Percentiles rank a stretch among this genome's conserved stretches.
phyloP scores from a whole-genome alignment of 345 rosid genomes.

The Trapa incisa region DNA sequence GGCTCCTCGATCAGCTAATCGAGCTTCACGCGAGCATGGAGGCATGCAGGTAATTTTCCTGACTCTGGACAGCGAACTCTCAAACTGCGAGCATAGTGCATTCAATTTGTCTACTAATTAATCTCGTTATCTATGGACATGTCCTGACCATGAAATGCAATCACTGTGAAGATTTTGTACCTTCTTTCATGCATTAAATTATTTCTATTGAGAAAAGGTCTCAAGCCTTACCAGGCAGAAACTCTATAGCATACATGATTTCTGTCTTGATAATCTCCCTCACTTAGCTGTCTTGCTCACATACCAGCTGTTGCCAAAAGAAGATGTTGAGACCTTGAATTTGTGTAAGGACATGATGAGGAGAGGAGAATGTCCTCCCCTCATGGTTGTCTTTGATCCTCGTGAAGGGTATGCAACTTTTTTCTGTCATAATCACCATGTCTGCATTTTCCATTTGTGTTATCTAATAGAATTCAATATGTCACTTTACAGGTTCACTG shows the following conservation, averaged over 20 bases:
- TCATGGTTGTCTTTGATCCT: slow-evolving; percentile 66
- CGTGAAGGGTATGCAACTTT: slow-evolving; percentile 55
- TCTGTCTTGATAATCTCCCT: not conserved
- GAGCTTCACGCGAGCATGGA: slow-evolving; percentile 54
- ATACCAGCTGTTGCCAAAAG: slow-evolving; percentile 60
- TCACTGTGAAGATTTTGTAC: too few species aligned
- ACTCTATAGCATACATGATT: not conserved
- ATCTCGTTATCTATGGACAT: too few species aligned
- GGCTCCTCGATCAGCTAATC: slow-evolving; percentile 61
- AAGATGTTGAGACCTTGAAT: slow-evolving; percentile 56
- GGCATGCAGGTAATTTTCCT: slow-evolving; percentile 71
- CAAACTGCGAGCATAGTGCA: too few species aligned
- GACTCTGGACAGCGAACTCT: not conserved
- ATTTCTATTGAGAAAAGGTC: not conserved
- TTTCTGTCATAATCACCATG: not conserved
- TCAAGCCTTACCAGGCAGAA: not conserved
- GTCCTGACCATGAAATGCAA: too few species aligned
- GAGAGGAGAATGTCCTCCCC: slow-evolving; percentile 81
- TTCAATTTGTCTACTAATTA: not conserved
- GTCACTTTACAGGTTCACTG: slow-evolving; percentile 52
- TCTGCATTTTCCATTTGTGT: not conserved
- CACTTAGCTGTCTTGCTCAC: not conserved
- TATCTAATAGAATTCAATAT: not conserved
- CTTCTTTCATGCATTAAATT: too few species aligned
- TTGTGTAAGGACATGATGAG: slow-evolving; percentile 72